phyloP scores from a whole-genome alignment of 2,329 filamentous ascomycete genomes.

The Leptographium procerum region DNA sequence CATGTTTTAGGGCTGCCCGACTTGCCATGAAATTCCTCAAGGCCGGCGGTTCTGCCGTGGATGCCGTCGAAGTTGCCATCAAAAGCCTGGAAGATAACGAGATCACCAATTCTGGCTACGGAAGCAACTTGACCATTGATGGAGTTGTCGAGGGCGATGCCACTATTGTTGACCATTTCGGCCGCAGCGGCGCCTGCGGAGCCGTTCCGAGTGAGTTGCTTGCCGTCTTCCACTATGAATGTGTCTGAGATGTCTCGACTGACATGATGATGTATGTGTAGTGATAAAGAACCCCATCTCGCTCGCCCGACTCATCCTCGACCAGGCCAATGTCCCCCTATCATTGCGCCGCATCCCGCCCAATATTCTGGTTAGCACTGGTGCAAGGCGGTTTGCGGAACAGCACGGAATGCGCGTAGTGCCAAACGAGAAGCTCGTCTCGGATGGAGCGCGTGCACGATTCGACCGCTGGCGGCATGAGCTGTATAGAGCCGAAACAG shows the following conservation, averaged over 20 bases:
- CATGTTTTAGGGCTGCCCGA: constrained; percentile 57
- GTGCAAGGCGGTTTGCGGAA: constrained; percentile 75
- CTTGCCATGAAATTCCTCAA: constrained; percentile 73
- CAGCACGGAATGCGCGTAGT: constrained; percentile 64
- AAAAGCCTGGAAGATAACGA: constrained; percentile 83
- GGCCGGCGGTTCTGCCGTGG: constrained; percentile 66
- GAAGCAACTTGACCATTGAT: constrained; percentile 86
- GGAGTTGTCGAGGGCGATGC: constrained; percentile 92
- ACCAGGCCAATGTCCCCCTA: constrained; percentile 64
- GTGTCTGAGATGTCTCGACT: background rate
- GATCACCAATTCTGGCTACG: constrained; percentile 93
- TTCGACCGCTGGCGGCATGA: constrained; percentile 72
- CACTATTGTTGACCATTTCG: constrained; percentile 80
- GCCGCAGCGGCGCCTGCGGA: constrained; percentile 85
- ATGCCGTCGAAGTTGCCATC: constrained; percentile 84
- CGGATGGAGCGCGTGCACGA: constrained; percentile 64
- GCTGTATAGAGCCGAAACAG: constrained; percentile 33
- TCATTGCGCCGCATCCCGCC: constrained; percentile 82
- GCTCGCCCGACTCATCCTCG: constrained; percentile 71
- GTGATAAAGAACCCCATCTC: constrained; percentile 90
- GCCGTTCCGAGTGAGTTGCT: constrained; percentile 67
- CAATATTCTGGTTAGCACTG: constrained; percentile 78
- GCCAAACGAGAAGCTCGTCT: constrained; percentile 69
- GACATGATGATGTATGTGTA: constrained; percentile 21
- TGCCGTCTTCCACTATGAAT: background rate